phyloP scores from a whole-genome alignment of 1,139 yeast species.

The Candida glucosophila region DNA sequence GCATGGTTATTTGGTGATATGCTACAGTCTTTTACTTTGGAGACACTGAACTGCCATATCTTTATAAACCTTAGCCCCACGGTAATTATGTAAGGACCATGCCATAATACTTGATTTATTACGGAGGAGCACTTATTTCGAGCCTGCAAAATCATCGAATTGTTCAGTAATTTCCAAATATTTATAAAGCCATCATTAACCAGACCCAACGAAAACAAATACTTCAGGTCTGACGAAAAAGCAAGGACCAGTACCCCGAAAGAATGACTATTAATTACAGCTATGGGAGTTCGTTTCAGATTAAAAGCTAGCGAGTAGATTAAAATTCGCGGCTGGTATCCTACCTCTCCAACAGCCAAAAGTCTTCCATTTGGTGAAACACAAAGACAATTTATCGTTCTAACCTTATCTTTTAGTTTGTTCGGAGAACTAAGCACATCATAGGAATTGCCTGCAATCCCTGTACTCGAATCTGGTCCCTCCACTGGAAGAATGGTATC shows the following conservation, averaged over 20 bases:
- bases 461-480: no score
- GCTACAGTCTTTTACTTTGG: no score
- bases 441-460: no score
- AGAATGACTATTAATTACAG: constrained; percentile 49
- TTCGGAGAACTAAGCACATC: constrained; percentile 24
- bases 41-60: constrained; percentile 22
- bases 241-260: constrained; percentile 49
- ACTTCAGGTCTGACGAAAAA: constrained; percentile 52
- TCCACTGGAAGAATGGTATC: no score
- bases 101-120: constrained; percentile 50
- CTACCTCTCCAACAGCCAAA: constrained; percentile 61
- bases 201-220: constrained; percentile 51
- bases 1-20: no score
- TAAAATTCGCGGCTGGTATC: constrained; percentile 56
- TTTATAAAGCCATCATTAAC: constrained; percentile 59
- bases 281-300: constrained; percentile 38
- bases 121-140: constrained; percentile 55
- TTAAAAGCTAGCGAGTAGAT: constrained; percentile 50
- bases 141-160: constrained; percentile 22
- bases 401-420: constrained; percentile 35
- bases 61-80: constrained; percentile 10
- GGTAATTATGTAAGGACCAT: constrained; percentile 38
- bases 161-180: constrained; percentile 42
- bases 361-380: constrained; percentile 43
- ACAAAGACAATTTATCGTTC: constrained; percentile 48